Evolutionary conservation across 495 filamentous ascomycete species (phyloP), one percentile per base, ranked within the genome.

Genomic region (Tuber brumale): DNA sequence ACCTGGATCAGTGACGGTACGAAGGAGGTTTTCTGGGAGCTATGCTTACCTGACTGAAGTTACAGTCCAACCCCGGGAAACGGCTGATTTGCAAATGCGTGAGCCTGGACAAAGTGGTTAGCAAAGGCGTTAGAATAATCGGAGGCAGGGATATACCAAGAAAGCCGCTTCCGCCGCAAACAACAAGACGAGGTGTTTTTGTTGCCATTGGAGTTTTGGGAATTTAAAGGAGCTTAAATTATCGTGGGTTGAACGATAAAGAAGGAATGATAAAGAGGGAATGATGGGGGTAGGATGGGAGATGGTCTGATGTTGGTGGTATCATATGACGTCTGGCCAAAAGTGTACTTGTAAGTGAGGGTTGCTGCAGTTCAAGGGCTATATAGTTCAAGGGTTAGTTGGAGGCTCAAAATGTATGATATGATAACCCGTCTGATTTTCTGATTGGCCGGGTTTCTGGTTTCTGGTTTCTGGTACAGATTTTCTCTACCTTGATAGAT

Each of bases 91-190:
- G 85, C 94, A 97, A 85, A 99, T 97, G 72, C 94, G 87, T 41
- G 92, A 94, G 21, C 94, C 94, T 87, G 35, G 37, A 39, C 73
- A 8, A 37, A 7, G 51, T 19, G 23, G 69, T 48, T 69, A 57
- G 71, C 45, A 73, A 73, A 41, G 73, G 27, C 27, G 45, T 76
- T 69, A n/a, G 48, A 76, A 74, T 75, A 72, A 51, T 77, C 70
- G 42, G 72, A 77, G 74, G 69, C 66, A 51, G 27, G 27, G 57
- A 85, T 84, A 45, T 80, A 90, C 91, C 91, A 66, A 99, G 85
- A 83, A 99, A 99, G n/a, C 95, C 95, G 82, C 91, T 97, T 73
- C 95, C 95, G 73, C 95, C 95, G 71, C 92, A 95, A 71, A 99
- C 94, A 57, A 98, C 89, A 21, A 99, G 85, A 71, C 75, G 82